Conservation (phyloP, 495 filamentous ascomycete species). For the Pyrenopolyporus hunteri region DNA sequence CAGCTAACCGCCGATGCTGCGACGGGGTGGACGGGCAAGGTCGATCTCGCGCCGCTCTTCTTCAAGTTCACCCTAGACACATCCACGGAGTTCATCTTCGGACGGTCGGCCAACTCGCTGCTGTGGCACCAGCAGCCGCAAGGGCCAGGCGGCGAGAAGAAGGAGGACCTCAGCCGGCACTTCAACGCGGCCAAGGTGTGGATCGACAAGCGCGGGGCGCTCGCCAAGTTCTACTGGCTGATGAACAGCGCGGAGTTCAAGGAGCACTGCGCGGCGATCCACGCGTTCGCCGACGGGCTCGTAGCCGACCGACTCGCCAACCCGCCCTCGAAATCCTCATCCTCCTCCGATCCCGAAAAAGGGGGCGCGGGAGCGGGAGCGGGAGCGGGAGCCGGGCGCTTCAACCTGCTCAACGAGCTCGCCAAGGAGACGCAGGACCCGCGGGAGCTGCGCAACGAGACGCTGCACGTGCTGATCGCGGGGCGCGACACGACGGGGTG, state of each 20-base stretch:
- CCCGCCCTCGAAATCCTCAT: too few relatives aligned
- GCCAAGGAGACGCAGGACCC: conserved; percentile 63
- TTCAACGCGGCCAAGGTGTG: conserved; percentile 57
- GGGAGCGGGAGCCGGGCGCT: conserved; percentile 45
- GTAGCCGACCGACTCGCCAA: conserved; percentile 40
- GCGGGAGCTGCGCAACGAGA: conserved; percentile 64
- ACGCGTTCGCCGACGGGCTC: conserved; percentile 59
- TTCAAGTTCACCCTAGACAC: conserved; percentile 71
- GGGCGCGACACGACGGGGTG: conserved; percentile 63
- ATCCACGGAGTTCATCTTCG: conserved; percentile 76
- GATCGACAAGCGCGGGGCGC: conserved; percentile 50
- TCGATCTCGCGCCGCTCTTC: conserved; percentile 70
- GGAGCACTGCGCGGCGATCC: conserved; percentile 51
- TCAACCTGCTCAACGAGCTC: conserved; percentile 70
- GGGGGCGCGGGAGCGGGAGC: conserved; percentile 1
- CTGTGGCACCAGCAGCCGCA: conserved; percentile 14
- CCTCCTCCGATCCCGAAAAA: background rate
- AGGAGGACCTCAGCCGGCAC: conserved; percentile 45
- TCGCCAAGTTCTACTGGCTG: conserved; percentile 57
- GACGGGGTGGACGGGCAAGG: conserved; percentile 37
- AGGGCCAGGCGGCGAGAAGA: background rate
- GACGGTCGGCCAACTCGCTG: conserved; percentile 55
- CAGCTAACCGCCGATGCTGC: conserved; percentile 25
- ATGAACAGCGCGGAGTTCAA: conserved; percentile 51
- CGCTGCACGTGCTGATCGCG: conserved; percentile 69